A percentile compares a stretch with the other conserved stretches of the same genome.
phyloP scores from a whole-genome alignment of 1,139 yeast species.

The Pichia sp. region DNA sequence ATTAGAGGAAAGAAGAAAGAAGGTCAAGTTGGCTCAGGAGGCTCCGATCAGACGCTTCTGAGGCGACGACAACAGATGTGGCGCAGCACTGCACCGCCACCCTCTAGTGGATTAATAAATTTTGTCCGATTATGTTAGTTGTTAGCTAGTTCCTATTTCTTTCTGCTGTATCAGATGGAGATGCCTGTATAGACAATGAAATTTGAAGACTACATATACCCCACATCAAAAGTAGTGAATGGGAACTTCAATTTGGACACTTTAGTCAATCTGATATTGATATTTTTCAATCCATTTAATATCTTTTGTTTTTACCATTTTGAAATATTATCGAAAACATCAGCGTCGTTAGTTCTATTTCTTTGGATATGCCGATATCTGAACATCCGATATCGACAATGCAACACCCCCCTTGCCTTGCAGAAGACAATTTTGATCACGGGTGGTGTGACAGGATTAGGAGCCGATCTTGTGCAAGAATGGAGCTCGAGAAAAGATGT shows the following conservation, averaged over 20 bases:
- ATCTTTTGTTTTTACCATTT: conserved; percentile 15
- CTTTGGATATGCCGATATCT: conserved; percentile 24
- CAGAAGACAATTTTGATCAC: conserved; percentile 27
- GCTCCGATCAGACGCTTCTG: no score
- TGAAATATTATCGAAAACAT: neutral
- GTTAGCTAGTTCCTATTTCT: no score
- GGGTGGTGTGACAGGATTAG: conserved; percentile 35
- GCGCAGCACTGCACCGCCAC: no score
- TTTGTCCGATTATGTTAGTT: no score
- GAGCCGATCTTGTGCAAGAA: conserved; percentile 24
- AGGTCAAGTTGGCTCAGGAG: no score
- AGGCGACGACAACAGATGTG: no score
- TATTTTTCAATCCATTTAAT: conserved; percentile 25
- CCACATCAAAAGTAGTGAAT: conserved; percentile 20
- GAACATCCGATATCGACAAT: conserved; percentile 12
- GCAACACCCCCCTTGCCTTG: neutral
- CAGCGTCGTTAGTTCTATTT: conserved; percentile 11
- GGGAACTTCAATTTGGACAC: conserved; percentile 23
- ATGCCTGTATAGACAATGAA: neutral
- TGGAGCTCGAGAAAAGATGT: conserved; percentile 6
- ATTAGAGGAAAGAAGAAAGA: no score
- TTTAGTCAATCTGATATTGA: conserved; percentile 20
- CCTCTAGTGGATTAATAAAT: no score
- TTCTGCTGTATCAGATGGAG: no score
- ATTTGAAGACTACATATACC: conserved; percentile 7